Evolutionary conservation across 1,284 basidiomycete species (phyloP), one percentile per base, ranked within the genome.

Genomic region (Microbotryum saponariae): DNA sequence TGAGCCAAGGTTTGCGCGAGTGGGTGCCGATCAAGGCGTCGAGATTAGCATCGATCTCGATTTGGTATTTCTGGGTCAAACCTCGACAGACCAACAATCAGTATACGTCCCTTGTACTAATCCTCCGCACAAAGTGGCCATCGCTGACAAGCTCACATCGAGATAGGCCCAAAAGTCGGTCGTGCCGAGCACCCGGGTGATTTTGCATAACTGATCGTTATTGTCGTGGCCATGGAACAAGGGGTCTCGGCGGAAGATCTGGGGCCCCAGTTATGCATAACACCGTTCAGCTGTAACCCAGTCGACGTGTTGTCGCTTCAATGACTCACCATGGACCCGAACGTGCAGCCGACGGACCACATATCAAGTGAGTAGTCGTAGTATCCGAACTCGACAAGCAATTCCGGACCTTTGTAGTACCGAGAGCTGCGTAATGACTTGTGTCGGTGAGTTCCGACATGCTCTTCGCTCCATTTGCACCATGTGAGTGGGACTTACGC

Each of bases 191-290:
- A 98, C 93, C 78, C 97, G 97, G 64, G 91, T 87, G 70, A 98
- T 98, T 80, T 97, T 97, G 73, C 97, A 94, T 52, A 98, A 80
- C 75, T 98, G 94, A 78, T 98, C 96, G 75, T 94, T 94, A 76
- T 98, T 98, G 77, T 97, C 93, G 75, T 97, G 93, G 16, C 94
- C 94, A 74, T 98, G 94, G 84, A 98, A 98, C 81, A 98, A 97
- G 16, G 94, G 94, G 74, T 98, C 94, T 78, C 97, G 97, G 70
- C 94, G 85, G 84, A 98, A 98, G 74, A 98, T 98, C 91, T 94
- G 71, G 48, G 25, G 54, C 16, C 31, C 1, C 18, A 25, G 14
- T 4, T 20, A 42, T 49, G 21, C 49, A 29, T 45, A 29, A 23
- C 52, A 56, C 56, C 63, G 61, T 27, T 31, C 31, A 31, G 9